Evolutionary conservation across 768 basidiomycete species (phyloP).

Genomic region (Omphalotus guepiniiformis): DNA sequence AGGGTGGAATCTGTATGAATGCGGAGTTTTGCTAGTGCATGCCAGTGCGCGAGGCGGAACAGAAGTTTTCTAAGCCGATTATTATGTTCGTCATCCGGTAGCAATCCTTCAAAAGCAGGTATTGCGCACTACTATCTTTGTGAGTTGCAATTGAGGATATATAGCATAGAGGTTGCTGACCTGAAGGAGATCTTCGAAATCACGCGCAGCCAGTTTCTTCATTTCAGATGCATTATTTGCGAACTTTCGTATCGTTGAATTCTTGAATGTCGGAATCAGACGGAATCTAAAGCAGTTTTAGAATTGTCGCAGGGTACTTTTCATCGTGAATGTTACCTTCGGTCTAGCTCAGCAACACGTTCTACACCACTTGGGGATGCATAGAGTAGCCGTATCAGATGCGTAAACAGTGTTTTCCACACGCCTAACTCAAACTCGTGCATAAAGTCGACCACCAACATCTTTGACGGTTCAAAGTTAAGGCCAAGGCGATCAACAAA

Average conservation of each 20-base stretch:
- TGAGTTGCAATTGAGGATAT: background rate
- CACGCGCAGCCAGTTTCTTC: slow-evolving; percentile 25
- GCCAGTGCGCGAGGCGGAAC: slow-evolving; percentile 26
- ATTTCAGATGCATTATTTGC: slow-evolving; percentile 20
- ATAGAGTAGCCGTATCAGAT: slow-evolving; percentile 27
- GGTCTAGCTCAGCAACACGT: slow-evolving; percentile 10
- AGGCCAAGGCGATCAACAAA: slow-evolving; percentile 17
- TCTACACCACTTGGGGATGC: slow-evolving; percentile 11
- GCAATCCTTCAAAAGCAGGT: slow-evolving; percentile 30
- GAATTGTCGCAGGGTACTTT: background rate
- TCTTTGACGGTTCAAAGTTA: slow-evolving; percentile 19
- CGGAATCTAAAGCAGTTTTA: slow-evolving; percentile 11
- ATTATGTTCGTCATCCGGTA: slow-evolving; percentile 11
- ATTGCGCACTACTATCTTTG: slow-evolving; percentile 22
- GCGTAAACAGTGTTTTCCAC: slow-evolving; percentile 29
- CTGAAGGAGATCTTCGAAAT: slow-evolving; percentile 29
- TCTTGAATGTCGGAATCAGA: slow-evolving; percentile 14
- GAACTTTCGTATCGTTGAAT: slow-evolving; percentile 27
- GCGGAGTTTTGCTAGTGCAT: slow-evolving; percentile 28
- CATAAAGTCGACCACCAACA: slow-evolving; percentile 28
- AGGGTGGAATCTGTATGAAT: slow-evolving; percentile 27
- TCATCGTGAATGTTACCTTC: slow-evolving; percentile 7
- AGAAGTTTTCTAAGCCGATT: slow-evolving; percentile 15
- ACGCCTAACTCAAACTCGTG: slow-evolving; percentile 35
- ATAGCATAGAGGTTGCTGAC: slow-evolving; percentile 13